Evolutionary conservation across 2,329 filamentous ascomycete genomes (phyloP).

Genomic region (Exserohilum turcica): DNA sequence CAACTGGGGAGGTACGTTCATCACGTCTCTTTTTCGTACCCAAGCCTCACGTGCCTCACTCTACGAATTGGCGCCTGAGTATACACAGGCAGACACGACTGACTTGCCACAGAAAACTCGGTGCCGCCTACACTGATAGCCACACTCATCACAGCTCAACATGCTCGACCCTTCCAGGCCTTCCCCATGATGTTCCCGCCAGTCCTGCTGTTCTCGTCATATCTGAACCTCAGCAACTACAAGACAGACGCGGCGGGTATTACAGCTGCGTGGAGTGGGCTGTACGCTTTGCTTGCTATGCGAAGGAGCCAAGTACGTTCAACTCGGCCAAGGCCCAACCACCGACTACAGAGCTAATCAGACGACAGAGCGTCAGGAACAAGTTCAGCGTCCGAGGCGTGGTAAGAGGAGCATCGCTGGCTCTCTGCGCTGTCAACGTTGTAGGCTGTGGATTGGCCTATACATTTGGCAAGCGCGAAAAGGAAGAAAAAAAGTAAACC

Average conservation of each 20-base stretch:
- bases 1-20: conserved; percentile 58
- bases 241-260: conserved; percentile 68
- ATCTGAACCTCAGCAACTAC: conserved; percentile 67
- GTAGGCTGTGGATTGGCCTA: conserved; percentile 59
- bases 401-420: conserved; percentile 59
- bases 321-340: not conserved
- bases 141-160: conserved; percentile 68
- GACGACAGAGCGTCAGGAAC: conserved; percentile 47
- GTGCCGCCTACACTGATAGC: conserved; percentile 69
- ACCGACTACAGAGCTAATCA: not conserved
- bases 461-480: conserved; percentile 54
- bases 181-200: conserved; percentile 72
- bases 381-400: conserved; percentile 58
- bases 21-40: not conserved
- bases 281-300: conserved; percentile 67
- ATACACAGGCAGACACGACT: conserved; percentile 1
- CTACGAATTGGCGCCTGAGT: not conserved
- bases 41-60: conserved; percentile 10
- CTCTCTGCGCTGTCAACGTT: conserved; percentile 57
- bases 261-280: conserved; percentile 67
- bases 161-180: conserved; percentile 68
- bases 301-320: conserved; percentile 57
- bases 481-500: conserved; percentile 30
- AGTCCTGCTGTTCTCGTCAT: conserved; percentile 67
- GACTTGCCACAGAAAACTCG: conserved; percentile 59